Conservation (phyloP, 305 asterid species). For the Fraxinus angustifolia region DNA sequence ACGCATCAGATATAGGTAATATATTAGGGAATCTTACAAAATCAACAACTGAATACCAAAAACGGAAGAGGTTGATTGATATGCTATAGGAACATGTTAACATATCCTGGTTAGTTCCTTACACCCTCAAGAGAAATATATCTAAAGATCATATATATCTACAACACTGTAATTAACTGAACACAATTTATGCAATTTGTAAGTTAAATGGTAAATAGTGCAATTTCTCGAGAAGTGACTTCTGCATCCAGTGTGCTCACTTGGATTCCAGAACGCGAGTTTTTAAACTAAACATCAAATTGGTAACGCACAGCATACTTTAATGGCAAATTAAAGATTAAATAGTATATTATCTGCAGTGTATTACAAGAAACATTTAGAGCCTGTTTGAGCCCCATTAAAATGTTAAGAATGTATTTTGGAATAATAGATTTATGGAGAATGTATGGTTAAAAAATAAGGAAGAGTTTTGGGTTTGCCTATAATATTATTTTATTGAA, state of each 20-base stretch:
- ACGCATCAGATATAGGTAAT: not conserved
- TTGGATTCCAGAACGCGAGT: not conserved
- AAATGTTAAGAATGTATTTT: not conserved
- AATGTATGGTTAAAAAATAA: not conserved
- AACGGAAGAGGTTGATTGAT: not conserved
- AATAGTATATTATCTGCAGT: not conserved
- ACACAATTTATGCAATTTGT: not conserved
- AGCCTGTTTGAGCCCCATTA: not conserved
- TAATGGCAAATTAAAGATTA: not conserved
- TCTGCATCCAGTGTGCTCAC: not conserved
- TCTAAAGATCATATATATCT: not conserved
- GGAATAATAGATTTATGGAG: not conserved
- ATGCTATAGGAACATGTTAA: not conserved
- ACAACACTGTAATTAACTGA: not conserved
- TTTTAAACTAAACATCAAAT: not conserved
- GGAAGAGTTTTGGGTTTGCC: not conserved
- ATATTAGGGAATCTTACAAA: not conserved
- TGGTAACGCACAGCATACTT: not conserved
- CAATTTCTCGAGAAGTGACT: not conserved
- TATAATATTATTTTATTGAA: not conserved
- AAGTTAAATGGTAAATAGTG: not conserved
- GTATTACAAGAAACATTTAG: not conserved
- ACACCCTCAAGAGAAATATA: not conserved
- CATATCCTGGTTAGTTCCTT: not conserved
- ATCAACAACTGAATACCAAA: not conserved